Base-by-base conservation (phyloP, 345 rosid species). In the Citrus trifoliata region DNA sequence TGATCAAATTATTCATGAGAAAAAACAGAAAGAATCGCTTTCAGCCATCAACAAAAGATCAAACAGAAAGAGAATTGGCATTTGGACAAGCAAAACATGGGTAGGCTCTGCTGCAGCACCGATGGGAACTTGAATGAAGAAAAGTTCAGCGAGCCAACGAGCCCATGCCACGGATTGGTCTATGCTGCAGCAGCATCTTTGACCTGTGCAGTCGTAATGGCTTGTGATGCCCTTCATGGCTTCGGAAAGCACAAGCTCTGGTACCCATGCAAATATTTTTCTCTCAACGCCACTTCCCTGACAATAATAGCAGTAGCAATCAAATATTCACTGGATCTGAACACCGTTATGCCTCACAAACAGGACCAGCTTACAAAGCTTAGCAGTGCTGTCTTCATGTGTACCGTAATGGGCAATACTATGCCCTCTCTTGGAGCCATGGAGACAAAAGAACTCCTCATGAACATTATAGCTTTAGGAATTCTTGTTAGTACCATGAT, bases 121-220 rank as follows among this genome's bases (percentile, higher is more conserved):
- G 87, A 90, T 58, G 98, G 98, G 46, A 77, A 75, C 78, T 84
- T 93, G 64, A 86, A 92, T 71, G 90, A 87, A 58, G 80, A 85
- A 25, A 85, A 87, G 77, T 93, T 88, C 85, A 85, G 89, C 33
- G 84, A 85, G 81, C 98, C 98, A 27, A 53, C 33, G 84, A 85
- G 81, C 97, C 98, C 27, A 58, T 92, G 78, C 99, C 96, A 46
- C 89, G 90, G 88, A 95, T 95, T 61, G 98, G 97, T 93, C 82
- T 93, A 95, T 75, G 86, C 92, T 25, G 98, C 97, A 25, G 82
- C 67, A 28, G 98, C 97, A 61, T 89, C 98, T 65, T 78, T 92
- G 3, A 84, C 82, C 76, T 92, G 97, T 79, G 96, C 89, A 28
- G 46, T 88, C 40, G 88, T 91, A 10, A 95, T 93, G 98, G 93